A percentile compares a stretch with the other conserved stretches of the same genome.
These are phyloP conservation scores for Delonix regia DNA, from an alignment of 306 rosid genomes.

Conservation along the genomic window DNA sequence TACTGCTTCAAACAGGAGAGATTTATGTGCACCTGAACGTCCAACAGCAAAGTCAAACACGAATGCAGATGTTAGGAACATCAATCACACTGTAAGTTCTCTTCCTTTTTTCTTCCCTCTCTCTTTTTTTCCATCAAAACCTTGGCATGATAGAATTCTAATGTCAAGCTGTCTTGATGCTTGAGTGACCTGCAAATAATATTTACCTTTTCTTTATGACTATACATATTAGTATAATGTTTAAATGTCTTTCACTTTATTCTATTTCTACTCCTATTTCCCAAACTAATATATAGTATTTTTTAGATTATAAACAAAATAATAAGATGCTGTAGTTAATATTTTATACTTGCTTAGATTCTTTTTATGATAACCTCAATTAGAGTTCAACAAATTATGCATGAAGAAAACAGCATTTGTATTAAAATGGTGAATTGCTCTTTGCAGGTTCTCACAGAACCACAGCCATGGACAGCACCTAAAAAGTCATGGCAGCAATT, in stretches of 20 bases:
- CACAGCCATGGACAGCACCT: constrained; percentile 68
- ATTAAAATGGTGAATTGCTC: constrained; percentile 41
- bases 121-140: background rate
- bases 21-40: constrained; percentile 63
- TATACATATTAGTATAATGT: constrained; percentile 6
- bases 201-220: background rate
- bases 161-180: background rate
- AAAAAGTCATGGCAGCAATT: constrained; percentile 97
- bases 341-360: constrained; percentile 9
- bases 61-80: constrained; percentile 70
- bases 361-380: constrained; percentile 1
- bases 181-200: constrained; percentile 8
- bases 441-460: constrained; percentile 76
- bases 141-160: constrained; percentile 5
- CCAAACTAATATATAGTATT: constrained; percentile 1
- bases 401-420: constrained; percentile 32
- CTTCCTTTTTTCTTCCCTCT: constrained; percentile 3
- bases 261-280: background rate
- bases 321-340: constrained; percentile 23
- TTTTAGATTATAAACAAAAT: constrained; percentile 1
- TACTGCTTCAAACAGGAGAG: constrained; percentile 61
- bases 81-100: constrained; percentile 73
- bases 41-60: constrained; percentile 55
- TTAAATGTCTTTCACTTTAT: constrained; percentile 21
- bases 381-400: constrained; percentile 3